These are phyloP conservation scores for Anethum foeniculum DNA, from an alignment of 140 eudicot genomes.

Conservation along the genomic window DNA sequence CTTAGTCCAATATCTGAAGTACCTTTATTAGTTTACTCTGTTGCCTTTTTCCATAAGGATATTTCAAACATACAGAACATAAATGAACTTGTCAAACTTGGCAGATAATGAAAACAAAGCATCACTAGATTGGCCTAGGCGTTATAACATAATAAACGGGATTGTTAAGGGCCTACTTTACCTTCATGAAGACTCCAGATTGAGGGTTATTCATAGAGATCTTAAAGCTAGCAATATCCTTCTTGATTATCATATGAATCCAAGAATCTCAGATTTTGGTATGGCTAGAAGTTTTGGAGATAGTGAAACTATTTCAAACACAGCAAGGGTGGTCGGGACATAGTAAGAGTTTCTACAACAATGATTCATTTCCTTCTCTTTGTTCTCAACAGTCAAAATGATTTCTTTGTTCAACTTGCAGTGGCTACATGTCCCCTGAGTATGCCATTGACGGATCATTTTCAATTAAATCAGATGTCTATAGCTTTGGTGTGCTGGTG, in stretches of 20 bases:
- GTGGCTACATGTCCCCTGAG: conserved; percentile 7
- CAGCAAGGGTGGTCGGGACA: background rate
- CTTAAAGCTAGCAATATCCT: conserved; percentile 7
- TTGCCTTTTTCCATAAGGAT: background rate
- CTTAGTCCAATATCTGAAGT: background rate
- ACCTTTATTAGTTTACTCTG: background rate
- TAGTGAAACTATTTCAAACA: background rate
- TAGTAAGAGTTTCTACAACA: conserved; percentile 1
- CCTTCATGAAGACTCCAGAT: conserved; percentile 4
- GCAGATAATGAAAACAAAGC: background rate
- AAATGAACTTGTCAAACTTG: background rate
- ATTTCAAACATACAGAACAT: background rate
- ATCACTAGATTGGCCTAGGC: background rate
- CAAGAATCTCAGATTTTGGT: conserved; percentile 4
- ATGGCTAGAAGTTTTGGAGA: conserved; percentile 8
- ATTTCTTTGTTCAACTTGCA: background rate
- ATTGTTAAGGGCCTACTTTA: background rate
- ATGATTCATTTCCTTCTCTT: background rate
- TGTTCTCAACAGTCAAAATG: background rate
- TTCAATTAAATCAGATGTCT: background rate
- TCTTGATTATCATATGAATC: background rate
- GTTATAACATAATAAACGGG: conserved; percentile 4
- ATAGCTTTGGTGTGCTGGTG: conserved; percentile 1
- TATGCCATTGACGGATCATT: conserved; percentile 4
- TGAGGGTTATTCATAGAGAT: conserved; percentile 4